Base-by-base conservation (phyloP, 23 red algal species). In the Gracilaria vermiculophylla region DNA sequence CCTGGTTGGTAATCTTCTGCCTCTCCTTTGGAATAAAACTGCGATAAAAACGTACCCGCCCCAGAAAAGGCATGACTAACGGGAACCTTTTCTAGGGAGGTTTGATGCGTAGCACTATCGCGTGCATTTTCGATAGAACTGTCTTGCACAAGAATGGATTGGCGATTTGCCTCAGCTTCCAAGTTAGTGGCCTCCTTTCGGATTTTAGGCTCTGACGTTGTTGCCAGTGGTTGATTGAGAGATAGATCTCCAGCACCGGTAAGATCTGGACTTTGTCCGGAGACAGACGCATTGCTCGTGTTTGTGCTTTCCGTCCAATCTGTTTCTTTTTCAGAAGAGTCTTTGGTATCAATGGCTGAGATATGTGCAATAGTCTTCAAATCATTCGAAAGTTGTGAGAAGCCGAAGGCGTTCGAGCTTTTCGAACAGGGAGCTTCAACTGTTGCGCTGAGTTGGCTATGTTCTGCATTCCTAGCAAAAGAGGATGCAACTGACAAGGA, bases 21-120 rank as follows among this genome's bases (percentile, higher is more conserved):
- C 42, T 47, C 21, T 12, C 47, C 23, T 47, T 48, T 27, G 42
- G 24, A 42, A 24, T 60, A 60, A 61, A 82, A 82, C 28, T 82
- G 54, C 21, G 78, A 82, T 17, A 82, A 34, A 23, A 82, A 82
- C 25, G 28, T 24, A 51, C 54, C 78, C 0, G 78, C 7, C 33
- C 17, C 78, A 45, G 78, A 82, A 64, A 82, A 82, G 1, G 27
- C 37, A 27, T 65, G 20, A 21, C 44, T 41, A 10, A 20, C 5
- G 17, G 58, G 62, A 79, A 54, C 45, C 3, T 43, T 41, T 27
- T 15, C 12, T 33, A 37, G 43, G 47, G 45, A 37, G 5, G 58
- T 32, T 0, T 35, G 58, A 35, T 12, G 2, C 29, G 28, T 5
- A 24, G 58, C 13, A 17, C 29, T 14, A 15, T 36, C 15, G 17